Percentiles rank a stretch among this genome's conserved stretches.
These are phyloP conservation scores for Dryas integrifolia DNA, from an alignment of 331 rosid genomes.

Conservation along the genomic window DNA sequence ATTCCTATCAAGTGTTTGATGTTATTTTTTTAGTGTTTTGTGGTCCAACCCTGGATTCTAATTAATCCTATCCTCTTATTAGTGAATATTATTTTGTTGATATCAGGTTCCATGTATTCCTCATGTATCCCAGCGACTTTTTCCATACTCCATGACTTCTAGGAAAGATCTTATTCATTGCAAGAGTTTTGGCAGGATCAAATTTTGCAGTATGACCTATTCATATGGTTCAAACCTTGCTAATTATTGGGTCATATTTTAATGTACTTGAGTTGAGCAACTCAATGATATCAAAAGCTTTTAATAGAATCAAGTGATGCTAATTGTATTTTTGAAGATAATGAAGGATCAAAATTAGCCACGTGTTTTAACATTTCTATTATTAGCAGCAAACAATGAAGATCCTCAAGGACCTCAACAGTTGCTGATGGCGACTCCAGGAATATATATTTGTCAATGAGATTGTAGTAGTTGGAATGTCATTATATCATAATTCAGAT, in stretches of 20 bases:
- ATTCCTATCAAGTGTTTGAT: background rate
- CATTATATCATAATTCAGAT: background rate
- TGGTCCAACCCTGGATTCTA: conserved; percentile 7
- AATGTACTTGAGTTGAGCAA: too few relatives aligned
- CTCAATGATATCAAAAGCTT: too few relatives aligned
- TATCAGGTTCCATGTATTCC: background rate
- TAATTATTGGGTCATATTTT: too few relatives aligned
- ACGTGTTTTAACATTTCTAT: background rate
- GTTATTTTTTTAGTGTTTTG: background rate
- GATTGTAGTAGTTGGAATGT: conserved; percentile 3
- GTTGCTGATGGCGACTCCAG: background rate
- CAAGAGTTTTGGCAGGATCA: too few relatives aligned
- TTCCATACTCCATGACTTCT: background rate
- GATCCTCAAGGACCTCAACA: background rate
- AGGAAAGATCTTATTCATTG: too few relatives aligned
- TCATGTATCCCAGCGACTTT: background rate
- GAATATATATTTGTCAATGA: background rate
- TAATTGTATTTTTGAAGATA: too few relatives aligned
- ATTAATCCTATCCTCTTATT: background rate
- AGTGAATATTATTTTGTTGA: background rate
- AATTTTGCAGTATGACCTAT: too few relatives aligned
- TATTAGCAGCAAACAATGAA: background rate
- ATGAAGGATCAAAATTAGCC: too few relatives aligned
- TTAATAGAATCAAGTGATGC: too few relatives aligned
- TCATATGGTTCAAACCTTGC: too few relatives aligned